A percentile compares a stretch with the other conserved stretches of the same genome.
Evolutionary conservation across 2,329 filamentous ascomycete genomes (phyloP).

Genomic region (Fusarium bactridioides): DNA sequence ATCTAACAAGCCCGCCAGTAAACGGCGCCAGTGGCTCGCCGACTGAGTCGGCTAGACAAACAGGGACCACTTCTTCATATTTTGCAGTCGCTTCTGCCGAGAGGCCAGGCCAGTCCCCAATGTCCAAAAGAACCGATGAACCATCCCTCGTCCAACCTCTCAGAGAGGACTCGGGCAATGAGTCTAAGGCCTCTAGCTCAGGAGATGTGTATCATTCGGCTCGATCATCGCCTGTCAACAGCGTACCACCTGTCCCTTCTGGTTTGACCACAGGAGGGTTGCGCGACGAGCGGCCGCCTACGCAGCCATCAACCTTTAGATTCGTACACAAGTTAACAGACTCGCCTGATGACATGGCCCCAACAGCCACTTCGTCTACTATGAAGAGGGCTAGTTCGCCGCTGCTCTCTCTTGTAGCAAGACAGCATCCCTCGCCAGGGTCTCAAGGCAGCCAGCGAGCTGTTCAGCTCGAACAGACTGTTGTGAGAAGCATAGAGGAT

Average conservation of each 20-base stretch:
- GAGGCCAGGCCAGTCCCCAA: conserved; percentile 4
- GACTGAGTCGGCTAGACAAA: background rate
- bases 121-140: conserved; percentile 16
- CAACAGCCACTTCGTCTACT: conserved; percentile 9
- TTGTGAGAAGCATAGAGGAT: conserved; percentile 33
- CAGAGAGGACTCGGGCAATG: conserved; percentile 30
- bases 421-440: background rate
- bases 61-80: conserved; percentile 16
- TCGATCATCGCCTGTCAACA: conserved; percentile 29
- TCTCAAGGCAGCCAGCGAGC: background rate
- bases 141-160: conserved; percentile 26
- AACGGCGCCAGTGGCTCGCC: conserved; percentile 2
- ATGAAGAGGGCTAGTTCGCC: conserved; percentile 20
- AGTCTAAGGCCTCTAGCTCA: conserved; percentile 27
- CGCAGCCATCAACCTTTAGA: background rate
- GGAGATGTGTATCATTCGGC: conserved; percentile 35
- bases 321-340: conserved; percentile 30
- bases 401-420: background rate
- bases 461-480: conserved; percentile 1
- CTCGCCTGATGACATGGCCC: conserved; percentile 8
- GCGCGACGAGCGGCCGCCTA: background rate
- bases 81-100: conserved; percentile 7
- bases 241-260: conserved; percentile 8
- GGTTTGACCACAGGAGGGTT: conserved; percentile 15
- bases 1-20: conserved; percentile 1